Evolutionary conservation across 257 asterid species (phyloP).

Genomic region (Petunia secreta): DNA sequence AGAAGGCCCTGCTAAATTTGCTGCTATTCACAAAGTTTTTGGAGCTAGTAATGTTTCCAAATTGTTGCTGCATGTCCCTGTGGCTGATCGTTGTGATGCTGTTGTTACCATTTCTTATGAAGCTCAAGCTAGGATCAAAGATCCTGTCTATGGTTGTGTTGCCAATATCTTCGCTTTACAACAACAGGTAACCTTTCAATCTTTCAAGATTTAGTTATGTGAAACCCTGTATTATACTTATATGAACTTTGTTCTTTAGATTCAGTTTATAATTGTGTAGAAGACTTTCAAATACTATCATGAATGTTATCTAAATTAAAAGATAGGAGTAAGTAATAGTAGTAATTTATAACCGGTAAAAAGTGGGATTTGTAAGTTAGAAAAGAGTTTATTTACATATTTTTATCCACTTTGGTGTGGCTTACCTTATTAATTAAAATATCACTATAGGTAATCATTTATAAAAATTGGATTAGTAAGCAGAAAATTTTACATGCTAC

Average conservation of each 20-base stretch:
- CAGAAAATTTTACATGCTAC: not conserved
- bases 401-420: no score
- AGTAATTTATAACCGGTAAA: no score
- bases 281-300: no score
- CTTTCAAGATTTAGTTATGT: not conserved
- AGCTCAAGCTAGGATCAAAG: slow-evolving; percentile 85
- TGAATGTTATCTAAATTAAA: no score
- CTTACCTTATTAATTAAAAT: no score
- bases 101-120: slow-evolving; percentile 85
- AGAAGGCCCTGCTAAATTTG: slow-evolving; percentile 79
- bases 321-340: no score
- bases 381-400: no score
- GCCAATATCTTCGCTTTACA: slow-evolving; percentile 77
- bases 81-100: slow-evolving; percentile 72
- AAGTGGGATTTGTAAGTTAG: no score
- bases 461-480: no score
- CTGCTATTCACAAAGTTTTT: slow-evolving; percentile 96
- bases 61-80: slow-evolving; percentile 66
- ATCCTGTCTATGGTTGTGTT: slow-evolving; percentile 91
- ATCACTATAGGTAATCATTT: no score
- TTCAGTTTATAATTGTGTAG: no score
- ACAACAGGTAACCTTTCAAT: slow-evolving; percentile 59
- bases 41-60: slow-evolving; percentile 96
- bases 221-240: not conserved
- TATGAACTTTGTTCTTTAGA: no score